phyloP scores from a whole-genome alignment of 2,329 filamentous ascomycete genomes.

The Alternaria novae-zelandiae region DNA sequence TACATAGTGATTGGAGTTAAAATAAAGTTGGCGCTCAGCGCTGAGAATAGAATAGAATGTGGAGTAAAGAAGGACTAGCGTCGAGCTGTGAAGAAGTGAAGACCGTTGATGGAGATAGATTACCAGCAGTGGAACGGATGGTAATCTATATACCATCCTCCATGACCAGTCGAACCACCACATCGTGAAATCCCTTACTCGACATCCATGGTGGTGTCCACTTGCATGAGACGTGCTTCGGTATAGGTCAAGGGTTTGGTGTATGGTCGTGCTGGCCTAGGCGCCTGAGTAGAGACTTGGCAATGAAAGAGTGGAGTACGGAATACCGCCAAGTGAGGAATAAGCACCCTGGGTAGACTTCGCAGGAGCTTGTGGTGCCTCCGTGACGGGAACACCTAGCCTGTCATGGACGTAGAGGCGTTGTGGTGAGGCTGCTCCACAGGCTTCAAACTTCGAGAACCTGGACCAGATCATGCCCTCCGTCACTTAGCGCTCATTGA shows the following conservation, averaged over 20 bases:
- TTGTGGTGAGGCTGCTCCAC: constrained; percentile 26
- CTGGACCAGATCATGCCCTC: constrained; percentile 4
- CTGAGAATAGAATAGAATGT: constrained; percentile 31
- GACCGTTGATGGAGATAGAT: constrained; percentile 5
- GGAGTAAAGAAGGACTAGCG: constrained; percentile 24
- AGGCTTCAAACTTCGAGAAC: constrained; percentile 23
- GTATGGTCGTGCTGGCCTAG: constrained; percentile 10
- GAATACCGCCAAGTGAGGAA: constrained; percentile 10
- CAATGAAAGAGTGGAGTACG: constrained; percentile 5
- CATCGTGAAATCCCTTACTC: constrained; percentile 4
- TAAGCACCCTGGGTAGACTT: constrained; percentile 7
- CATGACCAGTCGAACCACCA: neutral
- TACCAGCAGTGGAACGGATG: neutral
- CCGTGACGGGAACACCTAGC: constrained; percentile 13
- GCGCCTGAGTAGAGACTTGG: constrained; percentile 17
- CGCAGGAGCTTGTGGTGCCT: constrained; percentile 6
- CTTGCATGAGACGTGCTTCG: constrained; percentile 29
- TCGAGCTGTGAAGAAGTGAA: constrained; percentile 12
- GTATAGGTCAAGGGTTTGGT: constrained; percentile 15
- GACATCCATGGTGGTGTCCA: constrained; percentile 25
- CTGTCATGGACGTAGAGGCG: constrained; percentile 12
- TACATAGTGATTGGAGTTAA: constrained; percentile 29
- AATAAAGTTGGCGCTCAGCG: constrained; percentile 32
- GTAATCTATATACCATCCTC: constrained; percentile 23
- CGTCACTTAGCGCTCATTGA: constrained; percentile 3